Base-by-base conservation (phyloP, 805 yeast species). In the Monosporozyma servazzii region DNA sequence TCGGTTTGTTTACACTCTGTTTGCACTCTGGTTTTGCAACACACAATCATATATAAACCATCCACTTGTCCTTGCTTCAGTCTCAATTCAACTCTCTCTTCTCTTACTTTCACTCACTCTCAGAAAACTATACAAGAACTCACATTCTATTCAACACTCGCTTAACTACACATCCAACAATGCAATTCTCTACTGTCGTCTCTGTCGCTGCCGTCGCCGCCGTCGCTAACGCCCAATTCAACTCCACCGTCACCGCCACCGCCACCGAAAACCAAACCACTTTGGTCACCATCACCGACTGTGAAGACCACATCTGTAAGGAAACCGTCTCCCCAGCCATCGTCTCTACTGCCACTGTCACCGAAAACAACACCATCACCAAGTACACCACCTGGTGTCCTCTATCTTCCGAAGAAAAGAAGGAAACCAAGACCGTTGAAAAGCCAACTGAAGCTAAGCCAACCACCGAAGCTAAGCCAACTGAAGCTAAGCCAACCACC, bases 171-270 rank as follows among this genome's bases (percentile, higher is more conserved):
- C 42, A 30, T 37, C 33, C 48, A 53, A 59, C 56, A 69, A 71
- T 70, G 74, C 71, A 70, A 65, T 68, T 69, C 69, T 65, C 73
- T 52, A 69, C 70, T 59, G 61, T 69, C 66, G 71, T 70, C 50
- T 51, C 68, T 49, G 60, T 66, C 54, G 71, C 70, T 49, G 68
- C 71, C 54, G 56, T 62, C 56, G 66, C 69, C 51, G 62, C 69
- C 48, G 60, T 56, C 53, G 70, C 69, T 52, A 63, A 55, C 52
- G 60, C 63, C 55, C 56, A 66, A 44, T 60, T 61, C 54, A 59
- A 59, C 45, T 43, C 60, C 51, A 61, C 61, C 54, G 58, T 54
- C 43, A 59, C 64, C 58, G 61, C 54, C 46, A 56, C 61, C 41
- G 60, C 58, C 36, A 39, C 51, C 37, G 46, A 50, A 15, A 31